Base-by-base conservation (phyloP, 495 filamentous ascomycete species). In the Penicillium soppii region DNA sequence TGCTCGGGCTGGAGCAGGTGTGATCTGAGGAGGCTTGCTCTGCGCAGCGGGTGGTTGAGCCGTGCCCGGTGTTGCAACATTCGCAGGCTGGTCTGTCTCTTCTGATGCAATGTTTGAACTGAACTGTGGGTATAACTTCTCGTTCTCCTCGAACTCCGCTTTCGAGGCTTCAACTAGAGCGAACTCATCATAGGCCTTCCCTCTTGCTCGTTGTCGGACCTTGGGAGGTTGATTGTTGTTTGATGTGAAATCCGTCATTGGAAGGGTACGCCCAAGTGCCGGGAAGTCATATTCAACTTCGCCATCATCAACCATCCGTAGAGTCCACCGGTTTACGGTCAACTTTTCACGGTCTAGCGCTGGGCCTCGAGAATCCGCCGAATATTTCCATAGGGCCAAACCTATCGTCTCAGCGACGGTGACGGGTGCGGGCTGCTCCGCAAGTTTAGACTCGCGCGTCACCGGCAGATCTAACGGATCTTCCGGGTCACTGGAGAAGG, bases 281-380 rank as follows among this genome's bases (percentile, higher is more conserved):
- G 91, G 92, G 56, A 99, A 97, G 63, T 99, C 94, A 58, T 90
- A 90, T 57, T 99, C 94, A 3, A 97, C 88, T 61, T 99, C 94
- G 7, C 89, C 92, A 59, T 92, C 89, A 56, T 99, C 94, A 7
- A 97, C 89, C 89, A 99, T 96, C 23, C 91, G 80, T 13, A 99
- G 70, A 8, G 85, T 87, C 92, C 94, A 99, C 61, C 84, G 82
- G 59, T 97, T 97, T 41, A 96, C 87, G 49, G 90, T 92, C 25
- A 87, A 69, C 60, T 90, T 88, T 23, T 82, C 78, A 15, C 74
- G 72, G 2, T 82, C 76, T 10, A 97, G 76, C 2, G 80, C 47
- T 12, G 94, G 95, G 52, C 89, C 81, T 20, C 85, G 74, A 27
- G 85, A 82, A 59, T 97, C 91, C 50, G 95, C 87, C 40, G 82